A percentile compares a stretch with the other conserved stretches of the same genome.
These are phyloP conservation scores for Alisma plantagoaquatica DNA, from an alignment of 106 monocot species.

Conservation along the genomic window DNA sequence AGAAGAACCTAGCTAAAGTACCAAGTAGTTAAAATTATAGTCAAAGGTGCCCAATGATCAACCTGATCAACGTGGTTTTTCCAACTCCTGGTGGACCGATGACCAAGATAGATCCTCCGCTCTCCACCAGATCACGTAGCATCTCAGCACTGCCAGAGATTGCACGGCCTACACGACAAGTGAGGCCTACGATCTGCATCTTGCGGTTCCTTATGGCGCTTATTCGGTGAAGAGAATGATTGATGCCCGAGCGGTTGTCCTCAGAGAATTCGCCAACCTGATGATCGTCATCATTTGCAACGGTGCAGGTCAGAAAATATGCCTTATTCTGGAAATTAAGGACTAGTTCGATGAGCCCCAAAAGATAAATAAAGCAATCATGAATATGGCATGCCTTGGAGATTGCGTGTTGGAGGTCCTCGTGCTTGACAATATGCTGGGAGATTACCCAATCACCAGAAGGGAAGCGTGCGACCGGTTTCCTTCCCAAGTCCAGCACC, in stretches of 20 bases:
- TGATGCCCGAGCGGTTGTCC: conserved; percentile 77
- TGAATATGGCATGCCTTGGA: conserved; percentile 39
- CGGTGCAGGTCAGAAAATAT: too few species aligned
- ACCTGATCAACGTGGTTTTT: conserved; percentile 88
- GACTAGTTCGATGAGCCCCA: too few species aligned
- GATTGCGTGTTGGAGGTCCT: conserved; percentile 47
- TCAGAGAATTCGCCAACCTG: conserved; percentile 66
- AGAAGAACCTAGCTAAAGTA: too few species aligned
- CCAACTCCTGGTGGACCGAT: conserved; percentile 91
- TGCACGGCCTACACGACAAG: conserved; percentile 74
- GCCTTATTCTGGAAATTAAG: too few species aligned
- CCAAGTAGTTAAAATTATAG: too few species aligned
- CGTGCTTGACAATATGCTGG: conserved; percentile 34
- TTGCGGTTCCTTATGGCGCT: conserved; percentile 76
- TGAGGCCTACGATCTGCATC: conserved; percentile 61
- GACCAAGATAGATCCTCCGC: conserved; percentile 56
- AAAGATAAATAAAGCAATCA: too few species aligned
- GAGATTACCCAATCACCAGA: conserved; percentile 84
- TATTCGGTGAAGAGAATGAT: conserved; percentile 69
- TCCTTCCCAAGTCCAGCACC: conserved; percentile 88
- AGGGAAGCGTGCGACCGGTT: conserved; percentile 83
- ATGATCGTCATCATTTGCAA: too few species aligned
- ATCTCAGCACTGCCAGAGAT: conserved; percentile 65
- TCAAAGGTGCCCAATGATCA: too few species aligned
- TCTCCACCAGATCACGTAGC: conserved; percentile 65